Percentiles rank a stretch among this genome's conserved stretches.
These are phyloP conservation scores for Penicillium decumbens DNA, from an alignment of 2,329 filamentous ascomycete species.

Conservation along the genomic window DNA sequence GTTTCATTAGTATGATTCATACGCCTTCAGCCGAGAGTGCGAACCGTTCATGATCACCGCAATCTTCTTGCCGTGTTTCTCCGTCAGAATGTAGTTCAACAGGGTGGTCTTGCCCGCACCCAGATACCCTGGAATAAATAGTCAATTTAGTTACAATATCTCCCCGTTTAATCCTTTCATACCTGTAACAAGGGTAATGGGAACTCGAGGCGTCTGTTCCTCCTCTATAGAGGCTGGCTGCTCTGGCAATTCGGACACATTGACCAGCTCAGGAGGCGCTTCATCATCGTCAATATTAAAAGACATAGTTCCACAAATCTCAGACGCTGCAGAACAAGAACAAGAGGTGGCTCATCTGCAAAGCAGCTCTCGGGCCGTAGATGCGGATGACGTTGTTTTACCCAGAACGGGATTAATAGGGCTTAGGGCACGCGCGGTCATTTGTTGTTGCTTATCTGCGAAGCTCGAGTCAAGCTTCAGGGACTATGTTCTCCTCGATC, in stretches of 20 bases:
- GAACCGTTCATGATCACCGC: conserved; percentile 91
- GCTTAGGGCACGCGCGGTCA: conserved; percentile 34
- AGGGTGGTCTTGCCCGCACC: conserved; percentile 94
- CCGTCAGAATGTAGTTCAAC: conserved; percentile 91
- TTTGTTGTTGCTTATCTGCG: conserved; percentile 21
- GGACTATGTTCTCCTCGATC: conserved; percentile 15
- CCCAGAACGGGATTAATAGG: conserved; percentile 24
- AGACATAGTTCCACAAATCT: conserved; percentile 13
- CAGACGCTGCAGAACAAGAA: background rate
- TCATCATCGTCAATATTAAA: conserved; percentile 41
- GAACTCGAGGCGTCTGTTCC: conserved; percentile 39
- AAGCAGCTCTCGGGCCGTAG: conserved; percentile 2
- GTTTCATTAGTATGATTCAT: conserved; percentile 15
- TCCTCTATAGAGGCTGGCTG: conserved; percentile 21
- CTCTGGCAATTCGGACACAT: conserved; percentile 31
- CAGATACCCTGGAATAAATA: conserved; percentile 66
- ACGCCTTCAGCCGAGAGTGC: conserved; percentile 19
- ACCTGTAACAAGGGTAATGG: conserved; percentile 51
- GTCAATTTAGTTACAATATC: background rate
- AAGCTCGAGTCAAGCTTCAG: conserved; percentile 7
- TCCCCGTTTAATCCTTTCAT: conserved; percentile 5
- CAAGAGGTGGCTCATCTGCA: background rate
- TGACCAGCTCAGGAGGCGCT: conserved; percentile 43
- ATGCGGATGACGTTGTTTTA: conserved; percentile 23
- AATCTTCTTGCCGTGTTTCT: conserved; percentile 94